Evolutionary conservation across 2,329 filamentous ascomycete species (phyloP).

Genomic region (Epichloe amarillans): DNA sequence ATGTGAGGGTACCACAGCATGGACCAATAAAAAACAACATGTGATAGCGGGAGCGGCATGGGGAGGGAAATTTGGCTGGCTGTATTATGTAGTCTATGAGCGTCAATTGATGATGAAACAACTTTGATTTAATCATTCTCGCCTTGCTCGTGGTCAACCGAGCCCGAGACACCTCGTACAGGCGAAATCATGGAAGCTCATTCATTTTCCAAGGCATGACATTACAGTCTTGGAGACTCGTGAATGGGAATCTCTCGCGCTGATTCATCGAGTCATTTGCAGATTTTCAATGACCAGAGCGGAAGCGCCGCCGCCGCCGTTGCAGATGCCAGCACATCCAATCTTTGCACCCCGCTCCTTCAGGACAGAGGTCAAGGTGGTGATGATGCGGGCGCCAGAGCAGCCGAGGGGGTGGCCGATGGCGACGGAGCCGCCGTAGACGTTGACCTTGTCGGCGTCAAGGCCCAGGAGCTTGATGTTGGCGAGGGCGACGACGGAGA

Average conservation of each 20-base stretch:
- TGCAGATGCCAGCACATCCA: constrained; percentile 91
- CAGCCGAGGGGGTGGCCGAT: constrained; percentile 91
- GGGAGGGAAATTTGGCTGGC: too few relatives aligned
- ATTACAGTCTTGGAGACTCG: constrained; percentile 5
- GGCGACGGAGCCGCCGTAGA: constrained; percentile 89
- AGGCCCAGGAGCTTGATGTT: constrained; percentile 87
- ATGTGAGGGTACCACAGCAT: too few relatives aligned
- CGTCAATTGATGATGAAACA: neutral
- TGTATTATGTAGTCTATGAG: neutral
- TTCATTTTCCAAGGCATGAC: constrained; percentile 1
- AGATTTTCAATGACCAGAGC: constrained; percentile 78
- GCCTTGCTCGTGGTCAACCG: neutral
- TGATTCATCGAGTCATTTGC: constrained; percentile 36
- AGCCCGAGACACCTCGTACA: neutral
- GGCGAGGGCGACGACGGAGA: constrained; percentile 88
- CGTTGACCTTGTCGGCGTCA: constrained; percentile 76
- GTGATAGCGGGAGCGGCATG: too few relatives aligned
- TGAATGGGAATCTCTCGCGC: constrained; percentile 5
- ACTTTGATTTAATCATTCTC: neutral
- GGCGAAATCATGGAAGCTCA: neutral
- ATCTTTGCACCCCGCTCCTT: constrained; percentile 88
- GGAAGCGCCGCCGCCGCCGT: constrained; percentile 90
- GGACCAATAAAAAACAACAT: too few relatives aligned
- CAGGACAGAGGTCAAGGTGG: constrained; percentile 78
- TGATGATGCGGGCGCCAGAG: constrained; percentile 85